phyloP scores from a whole-genome alignment of 2,329 filamentous ascomycete species.

The Colletotrichum liriopes region DNA sequence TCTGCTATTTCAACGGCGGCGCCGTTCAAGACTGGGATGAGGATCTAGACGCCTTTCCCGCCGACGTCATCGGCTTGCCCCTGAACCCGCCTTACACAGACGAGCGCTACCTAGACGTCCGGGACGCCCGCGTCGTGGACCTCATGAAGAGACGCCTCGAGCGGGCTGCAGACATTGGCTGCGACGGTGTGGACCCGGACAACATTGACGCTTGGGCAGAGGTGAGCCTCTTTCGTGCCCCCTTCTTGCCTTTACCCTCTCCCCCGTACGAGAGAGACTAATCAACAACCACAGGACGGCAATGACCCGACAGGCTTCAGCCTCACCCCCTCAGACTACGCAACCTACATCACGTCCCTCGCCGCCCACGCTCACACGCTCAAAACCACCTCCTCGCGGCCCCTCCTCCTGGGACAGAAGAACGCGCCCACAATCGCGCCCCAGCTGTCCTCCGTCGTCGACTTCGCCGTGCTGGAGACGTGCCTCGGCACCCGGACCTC shows the following conservation, averaged over 20 bases:
- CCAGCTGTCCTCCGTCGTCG: conserved; percentile 47
- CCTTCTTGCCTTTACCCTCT: not conserved
- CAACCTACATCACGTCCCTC: conserved; percentile 49
- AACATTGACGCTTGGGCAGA: conserved; percentile 53
- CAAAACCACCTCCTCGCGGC: conserved; percentile 45
- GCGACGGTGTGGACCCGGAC: conserved; percentile 54
- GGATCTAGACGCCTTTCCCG: conserved; percentile 45
- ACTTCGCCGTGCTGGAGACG: conserved; percentile 56
- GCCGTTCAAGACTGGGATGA: conserved; percentile 51
- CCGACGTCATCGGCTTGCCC: conserved; percentile 46
- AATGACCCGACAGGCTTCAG: conserved; percentile 50
- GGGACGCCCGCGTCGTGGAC: conserved; percentile 46
- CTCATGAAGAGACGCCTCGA: conserved; percentile 52
- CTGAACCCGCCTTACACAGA: conserved; percentile 47
- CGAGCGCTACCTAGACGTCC: conserved; percentile 52
- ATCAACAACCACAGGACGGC: conserved; percentile 39
- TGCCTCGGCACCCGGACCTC: conserved; percentile 46
- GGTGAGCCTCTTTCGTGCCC: conserved; percentile 23
- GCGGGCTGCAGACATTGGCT: conserved; percentile 49
- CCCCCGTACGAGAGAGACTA: not conserved
- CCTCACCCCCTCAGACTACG: conserved; percentile 49
- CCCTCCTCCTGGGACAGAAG: conserved; percentile 54
- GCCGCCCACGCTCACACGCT: conserved; percentile 50
- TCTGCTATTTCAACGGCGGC: conserved; percentile 55
- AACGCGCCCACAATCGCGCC: conserved; percentile 50